Evolutionary conservation across 163 green algal species (phyloP), one percentile per base, ranked within the genome.

Genomic region (Coccomyxa subellipsoidea): DNA sequence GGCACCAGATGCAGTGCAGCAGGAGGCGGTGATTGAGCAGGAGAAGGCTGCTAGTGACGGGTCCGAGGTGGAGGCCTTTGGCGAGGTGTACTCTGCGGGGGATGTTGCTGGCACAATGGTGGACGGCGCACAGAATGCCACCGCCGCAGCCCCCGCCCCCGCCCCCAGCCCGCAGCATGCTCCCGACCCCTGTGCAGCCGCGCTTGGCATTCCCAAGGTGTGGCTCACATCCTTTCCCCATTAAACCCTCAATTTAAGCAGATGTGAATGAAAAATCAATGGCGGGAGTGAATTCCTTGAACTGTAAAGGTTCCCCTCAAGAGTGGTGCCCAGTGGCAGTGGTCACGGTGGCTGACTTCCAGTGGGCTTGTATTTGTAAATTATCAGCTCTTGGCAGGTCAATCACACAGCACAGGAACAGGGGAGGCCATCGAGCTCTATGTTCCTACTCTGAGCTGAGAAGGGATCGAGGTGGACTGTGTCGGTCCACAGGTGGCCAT

Each of bases 401-500:
- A n/a, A n/a, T n/a, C n/a, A n/a, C n/a, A n/a, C n/a, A n/a, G n/a
- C n/a, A n/a, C n/a, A n/a, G n/a, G n/a, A n/a, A n/a, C n/a, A n/a
- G n/a, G n/a, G n/a, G n/a, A n/a, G n/a, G n/a, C n/a, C n/a, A n/a
- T n/a, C n/a, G n/a, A n/a, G n/a, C n/a, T n/a, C n/a, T n/a, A n/a
- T n/a, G n/a, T 59, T 59, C 15, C 47, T 2, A 59, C 47, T 59
- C 15, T 59, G 47, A 59, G 47, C 47, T 27, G 15, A 27, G 47
- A 59, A 59, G n/a, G n/a, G n/a, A n/a, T n/a, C 23, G 47, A 59
- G 4, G 47, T 59, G 47, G 47, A 5, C 47, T n/a, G 23, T 59
- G 47, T 27, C 23, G 47, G 27, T 27, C 18, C 32, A 23, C 75
- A 80, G 75, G 59, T 82, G 9, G 79, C 79, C 15, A 47, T 83